A percentile compares a stretch with the other conserved stretches of the same genome.
phyloP scores from a whole-genome alignment of 1,139 yeast species.

The Geotrichum aggregatum region DNA sequence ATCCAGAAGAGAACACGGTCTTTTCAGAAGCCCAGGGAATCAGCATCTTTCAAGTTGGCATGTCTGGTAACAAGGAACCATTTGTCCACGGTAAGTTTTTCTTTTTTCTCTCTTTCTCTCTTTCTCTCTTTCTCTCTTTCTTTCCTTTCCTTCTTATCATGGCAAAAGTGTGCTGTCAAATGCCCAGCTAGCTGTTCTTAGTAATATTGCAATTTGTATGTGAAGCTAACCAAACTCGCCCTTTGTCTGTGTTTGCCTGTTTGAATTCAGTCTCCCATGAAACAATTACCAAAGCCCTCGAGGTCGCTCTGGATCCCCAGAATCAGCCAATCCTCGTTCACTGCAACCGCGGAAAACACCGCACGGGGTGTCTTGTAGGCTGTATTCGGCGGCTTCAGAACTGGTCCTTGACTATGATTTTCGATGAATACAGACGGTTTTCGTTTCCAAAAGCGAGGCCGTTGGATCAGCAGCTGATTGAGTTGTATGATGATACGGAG shows the following conservation, averaged over 20 bases:
- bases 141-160: neutral
- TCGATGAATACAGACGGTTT: conserved; percentile 89
- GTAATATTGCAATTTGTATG: no score
- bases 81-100: conserved; percentile 53
- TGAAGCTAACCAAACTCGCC: conserved; percentile 25
- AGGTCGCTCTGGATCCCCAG: conserved; percentile 71
- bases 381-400: conserved; percentile 80
- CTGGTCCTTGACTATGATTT: conserved; percentile 90
- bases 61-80: conserved; percentile 95
- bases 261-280: conserved; percentile 64
- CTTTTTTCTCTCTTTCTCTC: neutral
- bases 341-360: conserved; percentile 92
- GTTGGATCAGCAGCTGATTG: conserved; percentile 91
- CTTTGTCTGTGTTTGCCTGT: conserved; percentile 30
- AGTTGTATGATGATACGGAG: conserved; percentile 68
- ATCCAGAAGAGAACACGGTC: conserved; percentile 69
- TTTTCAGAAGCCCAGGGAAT: conserved; percentile 62
- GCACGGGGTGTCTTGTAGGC: conserved; percentile 95
- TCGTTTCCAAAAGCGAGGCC: conserved; percentile 95
- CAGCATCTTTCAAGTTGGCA: conserved; percentile 75
- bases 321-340: conserved; percentile 91
- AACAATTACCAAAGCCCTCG: conserved; percentile 72
- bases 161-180: no score
- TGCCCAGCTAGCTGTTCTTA: no score
- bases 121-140: neutral